Evolutionary conservation across 305 asterid genomes (phyloP), one percentile per base, ranked within the genome.

Genomic region (Coffea humblotiana): DNA sequence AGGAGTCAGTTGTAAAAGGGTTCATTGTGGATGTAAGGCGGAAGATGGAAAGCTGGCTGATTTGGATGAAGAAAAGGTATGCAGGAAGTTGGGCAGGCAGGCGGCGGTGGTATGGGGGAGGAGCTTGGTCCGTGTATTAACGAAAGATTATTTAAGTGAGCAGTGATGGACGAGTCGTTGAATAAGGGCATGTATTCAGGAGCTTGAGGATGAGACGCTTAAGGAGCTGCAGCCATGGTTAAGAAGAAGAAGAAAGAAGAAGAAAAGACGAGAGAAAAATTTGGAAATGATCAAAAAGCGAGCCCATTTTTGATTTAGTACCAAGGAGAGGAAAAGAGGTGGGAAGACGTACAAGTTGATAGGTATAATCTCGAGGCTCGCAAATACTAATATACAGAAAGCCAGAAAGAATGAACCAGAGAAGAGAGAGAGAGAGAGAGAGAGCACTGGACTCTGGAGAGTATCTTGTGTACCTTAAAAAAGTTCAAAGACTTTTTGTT

Each of bases 151-250:
- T 27, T 37, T 9, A 25, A 16, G 13, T 27, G 40, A 35, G 47
- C 25, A 10, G 7, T 27, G 27, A 19, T 16, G 19, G 5, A 8
- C 8, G 19, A 32, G 12, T 1, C 15, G 25, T 35, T 27, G n/a
- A 56, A 70, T n/a, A 70, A 1, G 49, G 86, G 86, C 4, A 23
- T 19, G 40, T 75, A 83, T 14, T 51, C 78, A 11, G 83, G 29
- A 13, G 86, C 86, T 9, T 76, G 35, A 11, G 86, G 80, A 45
- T 79, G 61, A 83, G 74, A 45, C 35, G 48, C 32, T n/a, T 43
- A 3, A 3, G 32, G 25, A 71, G 74, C 6, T 40, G 25, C 43
- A 35, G 48, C 78, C 78, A 74, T 74, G 63, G 76, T 29, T 71
- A 32, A 40, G 2, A 43, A 43, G 52, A 11, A 25, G 3, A 37